Conservation (phyloP, 2,329 filamentous ascomycete species). For the Pyrenophora teres region DNA sequence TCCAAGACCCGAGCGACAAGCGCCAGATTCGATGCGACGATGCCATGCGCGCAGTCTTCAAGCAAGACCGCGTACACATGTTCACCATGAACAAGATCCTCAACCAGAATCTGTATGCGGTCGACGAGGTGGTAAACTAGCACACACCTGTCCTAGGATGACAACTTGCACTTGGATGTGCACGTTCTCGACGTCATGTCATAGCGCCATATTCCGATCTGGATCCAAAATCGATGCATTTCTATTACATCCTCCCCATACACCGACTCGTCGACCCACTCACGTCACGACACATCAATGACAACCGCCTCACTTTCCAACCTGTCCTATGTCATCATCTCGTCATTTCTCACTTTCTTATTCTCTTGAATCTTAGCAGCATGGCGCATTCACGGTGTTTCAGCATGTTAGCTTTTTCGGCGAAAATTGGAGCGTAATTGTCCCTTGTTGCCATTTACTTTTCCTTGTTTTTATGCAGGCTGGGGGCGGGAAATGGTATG, state of each 20-base stretch:
- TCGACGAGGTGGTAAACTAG: conserved; percentile 62
- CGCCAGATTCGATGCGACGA: conserved; percentile 94
- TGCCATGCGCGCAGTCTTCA: conserved; percentile 88
- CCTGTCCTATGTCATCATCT: not conserved
- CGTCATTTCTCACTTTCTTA: not conserved
- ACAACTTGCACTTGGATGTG: not conserved
- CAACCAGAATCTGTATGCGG: conserved; percentile 83
- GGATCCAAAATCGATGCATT: no score
- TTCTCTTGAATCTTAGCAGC: conserved; percentile 12
- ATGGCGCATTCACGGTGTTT: conserved; percentile 17
- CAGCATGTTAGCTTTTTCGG: not conserved
- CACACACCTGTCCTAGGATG: not conserved
- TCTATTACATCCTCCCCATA: not conserved
- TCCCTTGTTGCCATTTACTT: no score
- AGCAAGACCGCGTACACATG: conserved; percentile 91
- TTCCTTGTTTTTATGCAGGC: no score
- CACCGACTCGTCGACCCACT: not conserved
- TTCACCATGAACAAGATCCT: conserved; percentile 99
- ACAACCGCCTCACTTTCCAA: not conserved
- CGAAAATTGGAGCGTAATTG: no score
- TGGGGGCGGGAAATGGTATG: no score
- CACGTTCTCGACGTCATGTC: not conserved
- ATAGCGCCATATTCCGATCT: no score
- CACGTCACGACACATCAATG: conserved; percentile 5
- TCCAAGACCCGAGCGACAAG: conserved; percentile 90